Base-by-base conservation (phyloP, 768 basidiomycete genomes). In the Phlebiopsis gigantea region DNA sequence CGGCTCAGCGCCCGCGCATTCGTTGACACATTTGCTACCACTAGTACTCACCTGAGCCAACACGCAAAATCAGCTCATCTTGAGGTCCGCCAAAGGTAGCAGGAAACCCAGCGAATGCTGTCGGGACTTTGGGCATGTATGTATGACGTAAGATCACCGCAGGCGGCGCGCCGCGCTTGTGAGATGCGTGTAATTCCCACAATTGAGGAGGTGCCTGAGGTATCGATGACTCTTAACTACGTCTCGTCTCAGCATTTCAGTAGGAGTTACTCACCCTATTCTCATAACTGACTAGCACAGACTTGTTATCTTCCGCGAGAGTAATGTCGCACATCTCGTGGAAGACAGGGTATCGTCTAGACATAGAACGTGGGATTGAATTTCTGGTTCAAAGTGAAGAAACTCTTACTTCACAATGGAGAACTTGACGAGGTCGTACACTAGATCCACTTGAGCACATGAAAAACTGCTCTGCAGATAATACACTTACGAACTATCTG, bases 61-160 rank as follows among this genome's bases (percentile, higher is more conserved):
- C 56, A 25, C 56, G 46, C 26, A 57, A 41, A 17, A 57, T 28
- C 6, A 57, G 48, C 19, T 51, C n/a, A 34, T 57, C 56, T n/a
- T 50, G 34, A 3, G 21, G 28, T 22, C 48, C 56, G n/a, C 56
- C 56, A 31, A 57, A 57, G 56, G 26, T 50, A 17, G 46, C 30
- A 1, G 56, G 56, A 17, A 56, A 44, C 1, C 46, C 55, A 19
- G 34, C 48, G 19, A 57, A 52, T 22, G 34, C 24, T 4, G 43
- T 52, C 5, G 46, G 29, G 34, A 17, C 31, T 17, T 50, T 17
- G 41, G 56, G 56, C 49, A 57, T 58, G 31, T 58, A 53, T 2
- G 51, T 57, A 25, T 57, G 56, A 14, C 28, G 39, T n/a, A 43
- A 55, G 53, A 29, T 51, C 34, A 39, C 22, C 25, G 2, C 26